These are phyloP conservation scores for sorghum (Sorghum bicolor) DNA, from an alignment of 176 grass and related monocot genomes.

Conservation along the genomic window DNA sequence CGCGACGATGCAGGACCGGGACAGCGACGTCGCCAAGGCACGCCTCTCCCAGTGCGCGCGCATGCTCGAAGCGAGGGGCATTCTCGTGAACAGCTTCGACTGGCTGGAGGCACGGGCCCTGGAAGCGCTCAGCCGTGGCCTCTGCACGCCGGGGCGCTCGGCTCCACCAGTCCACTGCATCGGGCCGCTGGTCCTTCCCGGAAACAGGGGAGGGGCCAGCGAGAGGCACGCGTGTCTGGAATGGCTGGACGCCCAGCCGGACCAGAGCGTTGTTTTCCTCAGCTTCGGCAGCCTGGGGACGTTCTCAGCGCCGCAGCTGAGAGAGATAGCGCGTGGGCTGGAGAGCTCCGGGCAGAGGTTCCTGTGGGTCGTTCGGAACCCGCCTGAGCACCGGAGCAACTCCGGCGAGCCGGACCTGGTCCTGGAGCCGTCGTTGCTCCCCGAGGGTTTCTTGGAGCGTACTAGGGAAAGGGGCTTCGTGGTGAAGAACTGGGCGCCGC, in stretches of 20 bases:
- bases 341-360: constrained; percentile 56
- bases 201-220: not conserved
- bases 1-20: not conserved
- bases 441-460: constrained; percentile 57
- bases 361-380: constrained; percentile 52
- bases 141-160: not conserved
- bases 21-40: not conserved
- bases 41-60: not conserved
- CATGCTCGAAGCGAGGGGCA: not conserved
- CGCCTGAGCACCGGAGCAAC: constrained; percentile 18
- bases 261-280: constrained; percentile 67
- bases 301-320: constrained; percentile 55
- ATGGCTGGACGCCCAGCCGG: constrained; percentile 59
- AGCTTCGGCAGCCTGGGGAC: constrained; percentile 65
- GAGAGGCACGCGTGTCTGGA: constrained; percentile 43
- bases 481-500: constrained; percentile 67
- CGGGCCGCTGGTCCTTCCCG: not conserved
- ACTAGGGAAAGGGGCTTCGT: constrained; percentile 47
- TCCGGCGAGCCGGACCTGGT: constrained; percentile 12
- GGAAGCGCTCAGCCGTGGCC: not conserved
- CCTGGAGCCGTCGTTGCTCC: constrained; percentile 25
- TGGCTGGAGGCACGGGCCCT: not conserved
- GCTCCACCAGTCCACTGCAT: not conserved
- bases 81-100: constrained; percentile 1
- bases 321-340: constrained; percentile 54